phyloP scores from a whole-genome alignment of 148 eudicot genomes.

The Chenopodium formosanum region DNA sequence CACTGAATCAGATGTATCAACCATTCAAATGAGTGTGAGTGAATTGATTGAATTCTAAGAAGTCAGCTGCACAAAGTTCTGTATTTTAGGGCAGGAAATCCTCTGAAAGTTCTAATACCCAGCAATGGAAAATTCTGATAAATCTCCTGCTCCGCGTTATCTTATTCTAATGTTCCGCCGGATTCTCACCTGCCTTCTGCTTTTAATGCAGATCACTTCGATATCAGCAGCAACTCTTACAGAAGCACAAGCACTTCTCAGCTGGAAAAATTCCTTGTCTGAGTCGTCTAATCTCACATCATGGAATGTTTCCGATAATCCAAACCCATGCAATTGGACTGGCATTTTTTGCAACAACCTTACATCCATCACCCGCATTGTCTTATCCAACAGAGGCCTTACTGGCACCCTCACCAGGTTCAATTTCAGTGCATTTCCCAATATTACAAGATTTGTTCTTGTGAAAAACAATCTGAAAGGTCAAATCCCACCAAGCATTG shows the following conservation, averaged over 20 bases:
- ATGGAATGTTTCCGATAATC: conserved; percentile 46
- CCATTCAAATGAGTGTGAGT: not conserved
- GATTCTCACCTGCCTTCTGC: not conserved
- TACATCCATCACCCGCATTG: conserved; percentile 34
- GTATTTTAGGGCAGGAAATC: too few relatives aligned
- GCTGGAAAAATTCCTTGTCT: conserved; percentile 58
- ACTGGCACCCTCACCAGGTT: conserved; percentile 40
- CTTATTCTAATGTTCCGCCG: not conserved
- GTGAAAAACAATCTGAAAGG: conserved; percentile 42
- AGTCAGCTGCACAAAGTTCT: not conserved
- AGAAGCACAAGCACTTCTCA: conserved; percentile 57
- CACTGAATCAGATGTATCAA: not conserved
- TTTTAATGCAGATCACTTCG: not conserved
- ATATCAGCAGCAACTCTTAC: conserved; percentile 43
- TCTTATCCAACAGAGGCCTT: conserved; percentile 30
- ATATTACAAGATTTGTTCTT: conserved; percentile 44
- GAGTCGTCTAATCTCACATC: conserved; percentile 38
- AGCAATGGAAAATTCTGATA: not conserved
- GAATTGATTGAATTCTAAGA: not conserved
- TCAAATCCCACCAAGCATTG: conserved; percentile 52
- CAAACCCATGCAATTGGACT: conserved; percentile 60
- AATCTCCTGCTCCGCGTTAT: too few relatives aligned
- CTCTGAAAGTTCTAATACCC: not conserved
- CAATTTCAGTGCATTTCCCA: conserved; percentile 50
- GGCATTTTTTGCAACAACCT: conserved; percentile 49